Conservation (phyloP, 1,139 yeast species). For the Hyphopichia fennica region DNA sequence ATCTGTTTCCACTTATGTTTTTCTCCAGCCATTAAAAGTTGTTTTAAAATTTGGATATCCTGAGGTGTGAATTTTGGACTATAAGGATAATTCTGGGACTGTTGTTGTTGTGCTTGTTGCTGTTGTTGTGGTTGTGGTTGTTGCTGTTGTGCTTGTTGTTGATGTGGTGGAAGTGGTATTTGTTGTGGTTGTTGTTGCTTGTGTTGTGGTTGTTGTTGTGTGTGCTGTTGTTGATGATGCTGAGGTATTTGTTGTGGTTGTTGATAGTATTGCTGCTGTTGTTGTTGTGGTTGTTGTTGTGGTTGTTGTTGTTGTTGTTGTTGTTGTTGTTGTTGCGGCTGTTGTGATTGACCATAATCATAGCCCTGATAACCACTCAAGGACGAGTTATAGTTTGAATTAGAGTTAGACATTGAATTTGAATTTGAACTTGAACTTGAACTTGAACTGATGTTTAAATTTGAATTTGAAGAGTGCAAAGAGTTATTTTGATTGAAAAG, state of each 20-base stretch:
- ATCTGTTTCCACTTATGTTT: constrained; percentile 50
- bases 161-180: constrained; percentile 10
- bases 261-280: not conserved
- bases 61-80: constrained; percentile 32
- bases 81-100: constrained; percentile 8
- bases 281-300: not conserved
- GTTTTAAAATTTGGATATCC: constrained; percentile 40
- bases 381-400: not conserved
- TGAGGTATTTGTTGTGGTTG: not conserved
- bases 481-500: not conserved
- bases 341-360: not conserved
- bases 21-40: constrained; percentile 41
- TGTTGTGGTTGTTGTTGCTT: constrained; percentile 10
- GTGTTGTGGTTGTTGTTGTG: constrained; percentile 6
- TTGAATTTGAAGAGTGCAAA: too few relatives aligned
- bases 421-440: not conserved
- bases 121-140: constrained; percentile 10
- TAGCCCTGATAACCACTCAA: too few relatives aligned
- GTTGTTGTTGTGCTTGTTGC: constrained; percentile 10
- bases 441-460: too few relatives aligned
- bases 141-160: constrained; percentile 8
- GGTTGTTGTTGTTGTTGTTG: not conserved
- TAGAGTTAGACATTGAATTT: not conserved
- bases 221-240: constrained; percentile 6
- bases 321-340: not conserved